phyloP scores from a whole-genome alignment of 2,329 filamentous ascomycete species.

The Trichophaea hybrida region DNA sequence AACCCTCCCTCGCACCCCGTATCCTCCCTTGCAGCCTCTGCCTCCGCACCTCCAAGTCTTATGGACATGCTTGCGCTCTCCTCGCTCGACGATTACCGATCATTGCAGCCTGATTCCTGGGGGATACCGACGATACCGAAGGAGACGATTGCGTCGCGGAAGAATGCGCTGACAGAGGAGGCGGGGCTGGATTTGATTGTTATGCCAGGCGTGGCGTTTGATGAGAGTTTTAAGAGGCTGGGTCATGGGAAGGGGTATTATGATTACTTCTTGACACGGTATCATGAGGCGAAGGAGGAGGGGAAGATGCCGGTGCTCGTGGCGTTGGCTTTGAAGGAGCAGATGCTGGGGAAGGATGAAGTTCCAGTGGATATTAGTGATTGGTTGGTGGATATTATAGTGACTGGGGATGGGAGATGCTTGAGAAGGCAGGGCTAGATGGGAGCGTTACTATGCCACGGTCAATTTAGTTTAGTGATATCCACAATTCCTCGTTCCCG shows the following conservation, averaged over 20 bases:
- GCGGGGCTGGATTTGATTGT: conserved; percentile 66
- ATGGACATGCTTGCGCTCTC: conserved; percentile 91
- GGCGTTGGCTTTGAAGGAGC: conserved; percentile 73
- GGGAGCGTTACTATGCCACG: conserved; percentile 26
- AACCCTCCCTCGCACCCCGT: neutral
- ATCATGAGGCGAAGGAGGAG: conserved; percentile 32
- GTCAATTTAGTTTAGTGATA: neutral
- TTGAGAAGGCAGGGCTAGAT: conserved; percentile 35
- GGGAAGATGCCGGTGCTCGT: conserved; percentile 41
- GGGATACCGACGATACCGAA: conserved; percentile 76
- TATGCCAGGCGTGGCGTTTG: conserved; percentile 87
- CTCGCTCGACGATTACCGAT: conserved; percentile 61
- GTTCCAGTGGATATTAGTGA: conserved; percentile 40
- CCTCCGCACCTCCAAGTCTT: conserved; percentile 30
- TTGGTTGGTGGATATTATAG: conserved; percentile 26
- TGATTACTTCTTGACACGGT: conserved; percentile 77
- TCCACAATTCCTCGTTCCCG: conserved; percentile 8
- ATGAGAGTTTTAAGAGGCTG: conserved; percentile 56
- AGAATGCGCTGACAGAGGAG: conserved; percentile 37
- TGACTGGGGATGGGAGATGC: conserved; percentile 23
- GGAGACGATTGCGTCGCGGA: conserved; percentile 48
- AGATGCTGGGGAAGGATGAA: conserved; percentile 49
- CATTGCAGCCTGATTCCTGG: conserved; percentile 67
- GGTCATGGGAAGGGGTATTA: conserved; percentile 97
- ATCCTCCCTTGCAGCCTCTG: neutral